These are phyloP conservation scores for Globisporangium barbulae DNA, from an alignment of 352 stramenopile species.

Conservation along the genomic window DNA sequence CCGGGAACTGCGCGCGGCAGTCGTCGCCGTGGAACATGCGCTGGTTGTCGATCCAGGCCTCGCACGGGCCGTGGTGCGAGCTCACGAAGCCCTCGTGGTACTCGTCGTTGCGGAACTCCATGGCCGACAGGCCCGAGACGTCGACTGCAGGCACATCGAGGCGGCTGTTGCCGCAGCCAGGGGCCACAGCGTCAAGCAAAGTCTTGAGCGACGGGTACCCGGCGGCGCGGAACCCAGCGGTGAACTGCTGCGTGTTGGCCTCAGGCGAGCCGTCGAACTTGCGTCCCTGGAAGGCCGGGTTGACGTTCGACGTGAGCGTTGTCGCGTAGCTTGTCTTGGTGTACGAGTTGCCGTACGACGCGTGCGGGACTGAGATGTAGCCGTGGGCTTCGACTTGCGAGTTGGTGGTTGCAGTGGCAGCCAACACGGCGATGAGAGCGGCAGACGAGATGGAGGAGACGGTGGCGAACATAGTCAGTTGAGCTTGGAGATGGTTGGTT, in stretches of 20 bases:
- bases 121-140: slow-evolving; percentile 21
- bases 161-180: slow-evolving; percentile 31
- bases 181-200: slow-evolving; percentile 22
- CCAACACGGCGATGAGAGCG: slow-evolving; percentile 1
- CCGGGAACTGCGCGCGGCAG: slow-evolving; percentile 27
- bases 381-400: slow-evolving; percentile 23
- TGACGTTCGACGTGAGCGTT: slow-evolving; percentile 18
- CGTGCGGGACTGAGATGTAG: slow-evolving; percentile 28
- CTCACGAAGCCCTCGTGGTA: slow-evolving; percentile 27
- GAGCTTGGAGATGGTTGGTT: slow-evolving; percentile 1
- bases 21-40: slow-evolving; percentile 32
- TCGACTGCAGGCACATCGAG: slow-evolving; percentile 24
- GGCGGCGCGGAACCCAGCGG: slow-evolving; percentile 18
- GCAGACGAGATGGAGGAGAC: not conserved
- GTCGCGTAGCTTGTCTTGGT: slow-evolving; percentile 28
- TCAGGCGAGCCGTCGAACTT: slow-evolving; percentile 37
- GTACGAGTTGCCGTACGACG: slow-evolving; percentile 28
- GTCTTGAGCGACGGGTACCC: slow-evolving; percentile 21
- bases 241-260: slow-evolving; percentile 26
- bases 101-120: slow-evolving; percentile 38
- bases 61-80: slow-evolving; percentile 39
- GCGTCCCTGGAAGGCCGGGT: slow-evolving; percentile 23
- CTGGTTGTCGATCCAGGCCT: slow-evolving; percentile 36
- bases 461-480: not conserved
- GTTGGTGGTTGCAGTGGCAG: not conserved